Conservation (phyloP, 192 early-diverging fungal species). For the Backusella tarrabulga region DNA sequence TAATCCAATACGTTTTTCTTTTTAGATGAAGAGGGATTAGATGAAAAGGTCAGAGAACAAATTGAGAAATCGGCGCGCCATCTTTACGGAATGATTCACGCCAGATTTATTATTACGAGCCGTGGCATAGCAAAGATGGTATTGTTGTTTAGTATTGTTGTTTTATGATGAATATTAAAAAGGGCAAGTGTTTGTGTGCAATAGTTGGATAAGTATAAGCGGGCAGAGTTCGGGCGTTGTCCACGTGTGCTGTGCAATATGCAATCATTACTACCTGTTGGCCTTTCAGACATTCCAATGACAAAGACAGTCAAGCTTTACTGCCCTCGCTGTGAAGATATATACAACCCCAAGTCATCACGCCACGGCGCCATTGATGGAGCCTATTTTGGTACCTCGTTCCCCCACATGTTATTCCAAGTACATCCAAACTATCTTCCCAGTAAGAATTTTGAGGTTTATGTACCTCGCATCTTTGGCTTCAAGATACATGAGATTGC, state of each 20-base stretch:
- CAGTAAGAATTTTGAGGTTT: slow-evolving; percentile 74
- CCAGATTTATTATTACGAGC: slow-evolving; percentile 91
- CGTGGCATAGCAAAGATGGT: slow-evolving; percentile 94
- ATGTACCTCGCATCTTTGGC: slow-evolving; percentile 97
- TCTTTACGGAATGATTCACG: slow-evolving; percentile 98
- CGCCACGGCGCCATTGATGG: slow-evolving; percentile 89
- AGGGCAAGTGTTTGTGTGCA: neutral
- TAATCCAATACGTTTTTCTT: neutral
- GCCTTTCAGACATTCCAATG: slow-evolving; percentile 83
- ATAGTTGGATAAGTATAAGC: slow-evolving; percentile 88
- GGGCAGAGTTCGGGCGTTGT: slow-evolving; percentile 94
- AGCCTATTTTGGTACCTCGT: slow-evolving; percentile 94
- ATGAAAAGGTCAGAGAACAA: slow-evolving; percentile 71
- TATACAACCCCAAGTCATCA: slow-evolving; percentile 90
- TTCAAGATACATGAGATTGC: slow-evolving; percentile 91
- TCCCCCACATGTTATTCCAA: slow-evolving; percentile 96
- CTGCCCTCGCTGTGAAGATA: slow-evolving; percentile 95
- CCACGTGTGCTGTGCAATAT: slow-evolving; percentile 91
- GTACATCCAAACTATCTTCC: slow-evolving; percentile 83
- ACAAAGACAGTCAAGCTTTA: slow-evolving; percentile 90
- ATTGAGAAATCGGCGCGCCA: slow-evolving; percentile 89
- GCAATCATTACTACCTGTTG: slow-evolving; percentile 89
- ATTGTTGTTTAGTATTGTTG: slow-evolving; percentile 6
- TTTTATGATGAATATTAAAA: neutral
- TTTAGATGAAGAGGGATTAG: slow-evolving; percentile 60